Evolutionary conservation across 805 yeast genomes (phyloP).

Genomic region (Diddensiella transvaalensis): DNA sequence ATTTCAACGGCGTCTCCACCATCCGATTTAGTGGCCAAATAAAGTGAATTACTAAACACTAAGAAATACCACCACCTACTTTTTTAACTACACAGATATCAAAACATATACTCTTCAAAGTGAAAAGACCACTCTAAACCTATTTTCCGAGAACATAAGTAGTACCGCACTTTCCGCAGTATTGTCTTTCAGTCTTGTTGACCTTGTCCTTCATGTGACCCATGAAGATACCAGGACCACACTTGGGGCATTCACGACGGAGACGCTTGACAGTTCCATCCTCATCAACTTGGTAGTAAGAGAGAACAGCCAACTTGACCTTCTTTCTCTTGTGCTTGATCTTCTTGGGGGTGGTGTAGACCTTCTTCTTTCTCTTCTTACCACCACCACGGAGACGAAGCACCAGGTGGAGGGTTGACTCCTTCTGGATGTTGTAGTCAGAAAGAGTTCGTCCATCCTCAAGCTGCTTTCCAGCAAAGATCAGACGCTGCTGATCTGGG

Average conservation of each 20-base stretch:
- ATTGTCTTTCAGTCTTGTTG: conserved; percentile 94
- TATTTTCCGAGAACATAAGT: conserved; percentile 55
- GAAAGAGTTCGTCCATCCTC: conserved; percentile 91
- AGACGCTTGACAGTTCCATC: conserved; percentile 98
- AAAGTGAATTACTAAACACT: too few species aligned
- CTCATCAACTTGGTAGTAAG: conserved; percentile 98
- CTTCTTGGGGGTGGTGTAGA: conserved; percentile 99
- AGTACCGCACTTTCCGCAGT: conserved; percentile 99
- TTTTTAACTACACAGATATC: too few species aligned
- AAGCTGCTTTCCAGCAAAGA: conserved; percentile 96
- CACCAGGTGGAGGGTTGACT: conserved; percentile 93
- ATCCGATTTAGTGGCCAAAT: too few species aligned
- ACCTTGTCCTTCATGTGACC: conserved; percentile 96
- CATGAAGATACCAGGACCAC: conserved; percentile 99
- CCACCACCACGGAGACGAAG: conserved; percentile 99
- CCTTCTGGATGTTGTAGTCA: conserved; percentile 98
- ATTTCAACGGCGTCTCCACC: too few species aligned
- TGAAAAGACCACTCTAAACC: too few species aligned
- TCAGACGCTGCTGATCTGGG: conserved; percentile 95
- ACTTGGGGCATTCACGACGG: conserved; percentile 95
- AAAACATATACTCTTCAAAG: too few species aligned
- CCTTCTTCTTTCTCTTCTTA: conserved; percentile 99
- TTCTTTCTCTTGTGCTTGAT: conserved; percentile 99
- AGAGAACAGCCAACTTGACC: conserved; percentile 98
- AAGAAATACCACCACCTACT: too few species aligned